These are phyloP conservation scores for Colletotrichum tropicale DNA, from an alignment of 2,329 filamentous ascomycete genomes.

Conservation along the genomic window DNA sequence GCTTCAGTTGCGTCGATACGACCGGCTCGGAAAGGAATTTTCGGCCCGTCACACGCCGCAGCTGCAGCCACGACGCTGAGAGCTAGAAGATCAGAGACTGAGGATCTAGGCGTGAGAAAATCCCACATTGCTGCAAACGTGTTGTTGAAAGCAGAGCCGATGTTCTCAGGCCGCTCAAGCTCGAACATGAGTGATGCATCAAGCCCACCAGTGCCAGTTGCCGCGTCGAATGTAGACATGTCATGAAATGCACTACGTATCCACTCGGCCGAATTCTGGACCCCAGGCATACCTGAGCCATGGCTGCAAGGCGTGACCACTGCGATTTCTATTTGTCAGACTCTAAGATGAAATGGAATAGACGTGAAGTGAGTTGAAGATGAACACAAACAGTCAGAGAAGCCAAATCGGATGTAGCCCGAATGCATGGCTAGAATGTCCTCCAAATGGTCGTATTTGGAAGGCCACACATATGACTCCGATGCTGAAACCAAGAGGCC, in stretches of 20 bases:
- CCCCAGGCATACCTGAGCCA: constrained; percentile 20
- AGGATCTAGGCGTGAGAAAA: constrained; percentile 23
- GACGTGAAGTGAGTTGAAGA: not conserved
- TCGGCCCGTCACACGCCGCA: constrained; percentile 23
- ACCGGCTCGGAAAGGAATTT: constrained; percentile 26
- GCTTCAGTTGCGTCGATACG: constrained; percentile 25
- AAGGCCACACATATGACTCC: constrained; percentile 20
- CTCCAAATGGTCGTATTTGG: constrained; percentile 20
- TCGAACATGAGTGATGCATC: constrained; percentile 31
- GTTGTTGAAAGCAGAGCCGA: constrained; percentile 31
- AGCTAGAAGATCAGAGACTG: constrained; percentile 33
- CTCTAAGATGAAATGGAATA: not conserved
- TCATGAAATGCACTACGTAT: constrained; percentile 31
- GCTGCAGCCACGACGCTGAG: constrained; percentile 28
- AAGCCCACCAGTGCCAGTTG: constrained; percentile 25
- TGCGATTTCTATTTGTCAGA: not conserved
- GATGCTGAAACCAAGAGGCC: not conserved
- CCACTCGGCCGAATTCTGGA: constrained; percentile 30
- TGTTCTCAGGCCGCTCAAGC: constrained; percentile 29
- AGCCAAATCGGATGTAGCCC: constrained; percentile 20
- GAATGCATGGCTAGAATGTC: constrained; percentile 22
- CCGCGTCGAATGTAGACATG: constrained; percentile 25
- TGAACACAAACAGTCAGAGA: constrained; percentile 18
- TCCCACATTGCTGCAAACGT: constrained; percentile 25
- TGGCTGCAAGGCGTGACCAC: constrained; percentile 17